phyloP scores from a whole-genome alignment of 768 basidiomycete species.

The Pleurotus citrinopileatus region DNA sequence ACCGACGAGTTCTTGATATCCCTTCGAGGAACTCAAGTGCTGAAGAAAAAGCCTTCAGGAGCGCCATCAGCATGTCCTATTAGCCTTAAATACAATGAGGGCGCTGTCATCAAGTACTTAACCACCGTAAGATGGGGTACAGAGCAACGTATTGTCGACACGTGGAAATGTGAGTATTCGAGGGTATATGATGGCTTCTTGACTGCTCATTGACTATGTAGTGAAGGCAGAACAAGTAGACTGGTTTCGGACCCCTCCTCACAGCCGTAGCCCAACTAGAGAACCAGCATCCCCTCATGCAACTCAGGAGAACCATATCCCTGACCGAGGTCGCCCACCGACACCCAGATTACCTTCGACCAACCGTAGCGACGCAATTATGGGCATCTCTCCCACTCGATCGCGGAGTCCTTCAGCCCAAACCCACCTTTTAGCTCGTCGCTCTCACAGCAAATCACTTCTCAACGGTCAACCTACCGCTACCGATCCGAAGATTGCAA shows the following conservation, averaged over 20 bases:
- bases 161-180: conserved; percentile 23
- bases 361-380: too few species aligned
- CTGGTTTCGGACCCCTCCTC: conserved; percentile 11
- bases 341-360: too few species aligned
- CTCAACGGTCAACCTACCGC: not conserved
- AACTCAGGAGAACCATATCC: too few species aligned
- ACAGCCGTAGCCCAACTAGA: too few species aligned
- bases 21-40: conserved; percentile 40
- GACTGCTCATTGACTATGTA: too few species aligned
- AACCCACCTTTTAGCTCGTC: too few species aligned
- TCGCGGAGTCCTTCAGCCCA: too few species aligned
- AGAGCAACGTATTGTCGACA: conserved; percentile 21
- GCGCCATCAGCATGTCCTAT: conserved; percentile 33
- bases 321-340: too few species aligned
- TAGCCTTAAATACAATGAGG: conserved; percentile 37
- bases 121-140: conserved; percentile 18
- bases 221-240: conserved; percentile 9
- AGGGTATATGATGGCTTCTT: too few species aligned
- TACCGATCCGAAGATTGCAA: not conserved
- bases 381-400: too few species aligned
- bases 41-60: conserved; percentile 23
- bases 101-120: conserved; percentile 38
- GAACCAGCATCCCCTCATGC: too few species aligned
- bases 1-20: conserved; percentile 44
- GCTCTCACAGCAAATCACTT: too few species aligned